Evolutionary conservation across 768 basidiomycete species (phyloP), one percentile per base, ranked within the genome.

Genomic region (Phlegmacium glaucopus): DNA sequence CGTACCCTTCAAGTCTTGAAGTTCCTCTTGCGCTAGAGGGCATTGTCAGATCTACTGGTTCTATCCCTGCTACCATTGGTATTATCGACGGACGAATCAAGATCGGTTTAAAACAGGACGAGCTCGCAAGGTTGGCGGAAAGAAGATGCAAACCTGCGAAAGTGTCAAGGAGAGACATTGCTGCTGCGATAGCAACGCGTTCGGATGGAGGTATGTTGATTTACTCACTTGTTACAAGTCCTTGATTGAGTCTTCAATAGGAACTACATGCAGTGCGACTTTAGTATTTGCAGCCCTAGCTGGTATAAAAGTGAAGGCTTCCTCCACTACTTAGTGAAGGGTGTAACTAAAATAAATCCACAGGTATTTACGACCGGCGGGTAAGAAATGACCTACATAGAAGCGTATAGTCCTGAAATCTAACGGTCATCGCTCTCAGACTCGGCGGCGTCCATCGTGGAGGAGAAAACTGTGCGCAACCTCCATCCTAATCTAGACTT

Each of bases 301-400:
- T 42, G 93, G 93, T 13, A 96, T 98, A 59, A 94, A 90, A 75
- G 83, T 86, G 52, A 29, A 13, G n/a, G 29, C 26, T 44, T 17
- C 16, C n/a, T 41, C 17, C 13, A n/a, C 41, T 10, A 7, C 17
- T 28, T 28, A 36, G 35, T 7, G 10, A 27, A n/a, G 25, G 38
- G 29, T 11, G 17, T 34, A 22, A 22, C 10, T 39, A 10, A 22
- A 11, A 16, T 17, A 15, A 16, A 3, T n/a, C 17, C 22, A 7
- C 54, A 92, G 89, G 77, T 92, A 9, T 93, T 94, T 66, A 82
- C 89, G 13, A 99, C 95, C 2, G 95, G 95, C 58, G 95, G 94
- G 88, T 88, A 64, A 67, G 78, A 42, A 22, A 27, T 11, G n/a
- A 29, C 42, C 26, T 34, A 29, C n/a, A n/a, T 39, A 34, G 28